These are phyloP conservation scores for Boletus eberwhitei DNA, from an alignment of 768 basidiomycete species.

Conservation along the genomic window DNA sequence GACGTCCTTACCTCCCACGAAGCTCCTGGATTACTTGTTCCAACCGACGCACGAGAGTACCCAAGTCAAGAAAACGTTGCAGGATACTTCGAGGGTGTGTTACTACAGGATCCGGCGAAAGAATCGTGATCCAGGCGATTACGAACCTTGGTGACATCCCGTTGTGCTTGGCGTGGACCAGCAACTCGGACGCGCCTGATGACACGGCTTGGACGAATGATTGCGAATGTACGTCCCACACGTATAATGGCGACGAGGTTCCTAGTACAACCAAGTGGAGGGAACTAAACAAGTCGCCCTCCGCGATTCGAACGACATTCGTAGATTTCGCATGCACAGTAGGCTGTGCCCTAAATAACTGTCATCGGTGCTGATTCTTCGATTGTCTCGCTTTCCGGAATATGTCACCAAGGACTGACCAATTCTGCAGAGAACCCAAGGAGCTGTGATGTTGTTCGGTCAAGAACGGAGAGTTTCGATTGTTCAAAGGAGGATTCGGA, in stretches of 20 bases:
- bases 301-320: conserved; percentile 43
- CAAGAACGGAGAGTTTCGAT: conserved; percentile 53
- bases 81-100: conserved; percentile 43
- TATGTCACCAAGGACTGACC: conserved; percentile 40
- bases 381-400: neutral
- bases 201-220: conserved; percentile 51
- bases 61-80: conserved; percentile 63
- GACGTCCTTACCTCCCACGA: conserved; percentile 44
- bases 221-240: conserved; percentile 57
- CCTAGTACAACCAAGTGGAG: conserved; percentile 61
- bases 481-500: conserved; percentile 33
- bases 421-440: conserved; percentile 55
- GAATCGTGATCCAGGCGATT: neutral
- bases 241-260: conserved; percentile 61
- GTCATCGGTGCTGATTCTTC: neutral
- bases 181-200: conserved; percentile 33
- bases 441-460: conserved; percentile 60
- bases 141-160: conserved; percentile 54
- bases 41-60: conserved; percentile 62
- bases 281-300: conserved; percentile 47
- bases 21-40: conserved; percentile 50
- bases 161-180: conserved; percentile 58
- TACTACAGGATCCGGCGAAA: neutral
- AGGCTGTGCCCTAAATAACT: conserved; percentile 45
- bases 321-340: conserved; percentile 37